Base-by-base conservation (phyloP, 208 protist genomes). In the Plasmodiophora brassicae region DNA sequence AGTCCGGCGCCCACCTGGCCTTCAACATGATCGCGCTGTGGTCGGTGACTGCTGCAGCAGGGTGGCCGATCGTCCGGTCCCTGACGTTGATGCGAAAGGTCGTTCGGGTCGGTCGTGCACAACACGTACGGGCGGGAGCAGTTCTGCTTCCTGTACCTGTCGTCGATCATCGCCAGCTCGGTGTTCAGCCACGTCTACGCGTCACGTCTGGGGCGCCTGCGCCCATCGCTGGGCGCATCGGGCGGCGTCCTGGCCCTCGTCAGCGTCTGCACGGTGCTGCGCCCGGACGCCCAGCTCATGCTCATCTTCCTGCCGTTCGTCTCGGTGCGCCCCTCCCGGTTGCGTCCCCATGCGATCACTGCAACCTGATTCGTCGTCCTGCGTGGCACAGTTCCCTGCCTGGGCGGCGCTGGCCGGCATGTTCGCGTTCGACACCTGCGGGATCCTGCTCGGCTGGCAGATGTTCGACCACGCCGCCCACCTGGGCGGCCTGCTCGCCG, bases 1-100 rank as follows among this genome's bases (percentile, higher is more conserved):
- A 32, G 10, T 44, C 14, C 41, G 65, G 14, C n/a, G 32, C n/a
- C 41, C 65, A 78, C 41, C n/a, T 78, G 14, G 65, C 65, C 5
- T 78, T 78, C n/a, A 78, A 78, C 41, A 78, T 78, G 65, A 78
- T 78, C 10, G 65, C 65, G 10, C 65, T 78, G 32, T 78, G 65
- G 65, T n/a, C n/a, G n/a, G n/a, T n/a, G n/a, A n/a, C n/a, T n/a
- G n/a, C n/a, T 78, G 41, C n/a, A 78, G 20, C 65, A 14, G 20
- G 14, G 10, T 78, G 14, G 20, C 25, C 25, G 14, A 57, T 28
- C 65, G 41, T 78, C 32, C 5, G 32, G n/a, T 78, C 41, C 20
- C 41, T 32, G 32, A 32, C 5, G 41, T 8, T 5, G 32, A 38
- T 5, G 20, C 14, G 20, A 32, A 44, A 78, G 65, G 65, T 78